Base-by-base conservation (phyloP, 2,329 filamentous ascomycete species). In the Xylaria sp. region DNA sequence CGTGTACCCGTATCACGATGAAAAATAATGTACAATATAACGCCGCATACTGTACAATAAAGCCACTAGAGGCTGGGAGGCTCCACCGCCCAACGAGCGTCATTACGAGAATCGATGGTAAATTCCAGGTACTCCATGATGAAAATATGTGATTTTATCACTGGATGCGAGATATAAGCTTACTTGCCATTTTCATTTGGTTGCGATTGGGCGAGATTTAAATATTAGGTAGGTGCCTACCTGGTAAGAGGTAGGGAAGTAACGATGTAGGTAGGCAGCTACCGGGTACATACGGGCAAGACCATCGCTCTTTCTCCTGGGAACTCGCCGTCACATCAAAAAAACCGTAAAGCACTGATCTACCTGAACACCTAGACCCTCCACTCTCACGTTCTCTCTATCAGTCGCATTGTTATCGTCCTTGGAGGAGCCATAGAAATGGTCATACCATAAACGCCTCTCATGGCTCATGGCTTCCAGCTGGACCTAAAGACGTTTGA, bases 401-500 rank as follows among this genome's bases (percentile, higher is more conserved):
- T 41, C 28, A 50, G 10, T 13, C 23, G 25, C 34, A 46, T 60
- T 1, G 54, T 39, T 8, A 8, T 34, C 23, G 12, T 50, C 9
- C 5, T n/a, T 12, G 2, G 46, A 25, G 2, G 46, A 15, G 20
- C 34, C 8, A 7, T 28, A 1, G 13, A 32, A 44, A 41, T 25
- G 12, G 25, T 59, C 52, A 20, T 63, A 65, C 39, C 15, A 58
- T 46, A n/a, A 39, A 46, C 9, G 25, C 59, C 59, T 65, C 50
- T 18, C 52, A 78, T 78, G 76, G 67, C 73, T 28, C 44, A 71
- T 56, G 64, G 61, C 58, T 67, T 66, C n/a, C 65, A 72, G 55
- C 64, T 77, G 56, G 69, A 74, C 13, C 68, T 77, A n/a, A 75
- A 74, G 63, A 66, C 71, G 9, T 74, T 77, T 60, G 66, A 73